Evolutionary conservation across 148 eudicot genomes (phyloP).

Genomic region (Pouteria glomerata): DNA sequence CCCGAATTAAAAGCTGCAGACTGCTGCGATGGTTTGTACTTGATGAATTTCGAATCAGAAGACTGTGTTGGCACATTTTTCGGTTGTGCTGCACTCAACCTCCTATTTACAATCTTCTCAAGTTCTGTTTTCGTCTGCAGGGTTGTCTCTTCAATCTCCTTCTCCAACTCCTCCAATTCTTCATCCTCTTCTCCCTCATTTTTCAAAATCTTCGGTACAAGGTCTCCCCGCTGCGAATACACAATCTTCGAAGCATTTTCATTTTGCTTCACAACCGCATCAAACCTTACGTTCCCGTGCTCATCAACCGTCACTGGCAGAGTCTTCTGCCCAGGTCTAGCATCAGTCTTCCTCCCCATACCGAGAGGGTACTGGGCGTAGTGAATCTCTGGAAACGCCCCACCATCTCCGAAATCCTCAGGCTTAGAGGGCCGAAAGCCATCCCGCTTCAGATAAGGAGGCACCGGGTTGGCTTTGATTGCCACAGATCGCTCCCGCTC

Average conservation of each 20-base stretch:
- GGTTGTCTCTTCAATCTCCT: constrained; percentile 74
- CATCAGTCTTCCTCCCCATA: constrained; percentile 63
- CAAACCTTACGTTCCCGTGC: constrained; percentile 66
- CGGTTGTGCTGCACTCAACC: constrained; percentile 84
- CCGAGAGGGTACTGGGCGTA: constrained; percentile 74
- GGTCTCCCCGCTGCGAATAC: constrained; percentile 60
- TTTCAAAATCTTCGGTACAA: constrained; percentile 61
- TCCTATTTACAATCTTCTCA: constrained; percentile 71
- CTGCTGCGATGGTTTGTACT: constrained; percentile 81
- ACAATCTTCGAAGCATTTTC: constrained; percentile 79
- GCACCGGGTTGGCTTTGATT: constrained; percentile 41
- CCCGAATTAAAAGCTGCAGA: constrained; percentile 65
- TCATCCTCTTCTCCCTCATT: constrained; percentile 39
- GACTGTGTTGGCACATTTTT: constrained; percentile 73
- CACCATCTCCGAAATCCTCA: constrained; percentile 86
- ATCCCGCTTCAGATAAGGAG: constrained; percentile 52
- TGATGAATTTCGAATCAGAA: constrained; percentile 62
- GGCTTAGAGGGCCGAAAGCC: constrained; percentile 64
- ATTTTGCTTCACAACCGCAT: constrained; percentile 75
- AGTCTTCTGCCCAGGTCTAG: constrained; percentile 47
- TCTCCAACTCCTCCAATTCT: constrained; percentile 48
- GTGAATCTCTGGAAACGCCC: constrained; percentile 81
- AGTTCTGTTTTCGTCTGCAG: constrained; percentile 64
- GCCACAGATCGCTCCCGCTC: constrained; percentile 54
- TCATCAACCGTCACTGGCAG: constrained; percentile 71